phyloP scores from a whole-genome alignment of 108 stramenopile species.

The Pseudonitzschia pungens region DNA sequence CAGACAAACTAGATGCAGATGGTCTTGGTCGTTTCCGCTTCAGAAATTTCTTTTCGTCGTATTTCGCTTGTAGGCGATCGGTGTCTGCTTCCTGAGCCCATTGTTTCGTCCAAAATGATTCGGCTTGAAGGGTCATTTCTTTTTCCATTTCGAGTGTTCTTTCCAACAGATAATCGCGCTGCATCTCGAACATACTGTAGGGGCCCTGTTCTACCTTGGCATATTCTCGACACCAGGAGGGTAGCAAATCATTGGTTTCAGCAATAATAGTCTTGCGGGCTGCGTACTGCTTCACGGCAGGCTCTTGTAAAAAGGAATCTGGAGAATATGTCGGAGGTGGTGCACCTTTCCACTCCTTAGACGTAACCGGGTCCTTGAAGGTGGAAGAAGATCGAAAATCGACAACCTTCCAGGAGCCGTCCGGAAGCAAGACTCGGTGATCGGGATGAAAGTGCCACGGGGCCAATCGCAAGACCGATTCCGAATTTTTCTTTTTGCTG shows the following conservation, averaged over 20 bases:
- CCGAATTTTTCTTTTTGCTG: neutral
- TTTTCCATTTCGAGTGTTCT: slow-evolving; percentile 1
- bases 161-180: slow-evolving; percentile 1
- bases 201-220: slow-evolving; percentile 10
- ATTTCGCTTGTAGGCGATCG: slow-evolving; percentile 1
- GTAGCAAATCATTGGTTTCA: neutral
- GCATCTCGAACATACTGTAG: neutral
- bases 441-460: slow-evolving; percentile 34
- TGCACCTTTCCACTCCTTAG: slow-evolving; percentile 7
- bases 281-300: slow-evolving; percentile 26
- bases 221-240: slow-evolving; percentile 15
- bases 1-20: neutral
- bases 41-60: slow-evolving; percentile 9
- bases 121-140: neutral
- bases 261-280: slow-evolving; percentile 8
- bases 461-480: slow-evolving; percentile 18
- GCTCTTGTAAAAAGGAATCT: slow-evolving; percentile 26
- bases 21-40: slow-evolving; percentile 5
- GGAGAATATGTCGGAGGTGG: slow-evolving; percentile 22
- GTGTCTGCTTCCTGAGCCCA: slow-evolving; percentile 3
- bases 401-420: slow-evolving; percentile 25
- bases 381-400: slow-evolving; percentile 7
- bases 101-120: neutral
- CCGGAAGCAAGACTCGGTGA: slow-evolving; percentile 17
- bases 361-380: neutral